phyloP scores from a whole-genome alignment of 768 basidiomycete species.

The Fomitopsis pulvina region DNA sequence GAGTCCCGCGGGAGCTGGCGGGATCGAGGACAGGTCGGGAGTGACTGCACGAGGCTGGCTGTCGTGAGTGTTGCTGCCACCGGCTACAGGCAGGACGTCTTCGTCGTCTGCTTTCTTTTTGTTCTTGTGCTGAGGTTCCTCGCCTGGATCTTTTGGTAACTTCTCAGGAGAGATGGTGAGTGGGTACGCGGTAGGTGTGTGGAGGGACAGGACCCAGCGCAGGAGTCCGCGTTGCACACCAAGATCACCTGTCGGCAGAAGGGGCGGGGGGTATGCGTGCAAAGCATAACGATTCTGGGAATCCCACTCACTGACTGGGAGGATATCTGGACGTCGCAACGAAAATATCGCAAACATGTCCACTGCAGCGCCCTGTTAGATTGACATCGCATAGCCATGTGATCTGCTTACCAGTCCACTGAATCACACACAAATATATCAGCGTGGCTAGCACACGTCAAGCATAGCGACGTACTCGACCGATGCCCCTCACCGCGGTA shows the following conservation, averaged over 20 bases:
- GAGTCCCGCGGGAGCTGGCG: constrained; percentile 13
- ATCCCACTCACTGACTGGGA: constrained; percentile 43
- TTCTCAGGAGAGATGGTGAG: constrained; percentile 49
- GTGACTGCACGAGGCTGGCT: constrained; percentile 7
- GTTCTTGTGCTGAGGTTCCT: constrained; percentile 10
- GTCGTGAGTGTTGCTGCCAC: background rate
- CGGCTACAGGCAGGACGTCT: constrained; percentile 5
- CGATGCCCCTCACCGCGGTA: constrained; percentile 74
- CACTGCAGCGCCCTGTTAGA: constrained; percentile 35
- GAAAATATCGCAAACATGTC: constrained; percentile 94
- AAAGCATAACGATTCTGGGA: too few relatives aligned
- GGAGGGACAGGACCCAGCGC: constrained; percentile 61
- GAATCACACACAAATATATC: background rate
- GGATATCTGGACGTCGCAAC: constrained; percentile 74
- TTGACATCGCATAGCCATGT: background rate
- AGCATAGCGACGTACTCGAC: constrained; percentile 37
- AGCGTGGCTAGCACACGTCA: background rate
- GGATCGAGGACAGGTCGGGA: constrained; percentile 16
- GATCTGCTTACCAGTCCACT: constrained; percentile 1
- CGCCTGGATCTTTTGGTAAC: constrained; percentile 20
- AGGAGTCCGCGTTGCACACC: constrained; percentile 74
- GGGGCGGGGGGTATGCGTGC: too few relatives aligned
- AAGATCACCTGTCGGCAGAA: constrained; percentile 75
- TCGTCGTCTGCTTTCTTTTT: background rate
- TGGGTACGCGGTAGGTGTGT: constrained; percentile 40